Percentiles rank a stretch among this genome's conserved stretches.
phyloP scores from a whole-genome alignment of 2,329 filamentous ascomycete species.

The Cadophora luteo-olivacea region DNA sequence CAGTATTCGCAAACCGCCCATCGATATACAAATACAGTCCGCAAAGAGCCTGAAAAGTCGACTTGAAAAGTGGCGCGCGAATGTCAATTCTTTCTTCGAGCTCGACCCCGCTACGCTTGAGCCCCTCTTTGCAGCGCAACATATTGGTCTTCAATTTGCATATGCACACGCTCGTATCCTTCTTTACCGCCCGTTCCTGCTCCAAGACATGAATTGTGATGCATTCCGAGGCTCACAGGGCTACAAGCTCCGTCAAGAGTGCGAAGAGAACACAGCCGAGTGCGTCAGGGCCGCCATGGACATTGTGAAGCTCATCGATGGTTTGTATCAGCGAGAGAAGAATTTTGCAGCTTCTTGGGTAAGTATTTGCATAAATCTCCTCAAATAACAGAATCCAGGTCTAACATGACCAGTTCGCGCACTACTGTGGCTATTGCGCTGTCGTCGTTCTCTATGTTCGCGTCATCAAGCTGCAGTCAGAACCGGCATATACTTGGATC shows the following conservation, averaged over 20 bases:
- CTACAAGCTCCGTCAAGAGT: slow-evolving; percentile 27
- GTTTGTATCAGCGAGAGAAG: slow-evolving; percentile 2
- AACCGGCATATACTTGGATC: slow-evolving; percentile 13
- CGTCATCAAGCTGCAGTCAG: slow-evolving; percentile 47
- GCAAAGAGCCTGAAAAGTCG: slow-evolving; percentile 7
- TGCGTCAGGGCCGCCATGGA: slow-evolving; percentile 25
- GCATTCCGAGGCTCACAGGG: neutral
- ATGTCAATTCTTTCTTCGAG: slow-evolving; percentile 21
- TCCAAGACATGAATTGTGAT: slow-evolving; percentile 39
- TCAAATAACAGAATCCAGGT: neutral
- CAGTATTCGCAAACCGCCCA: neutral
- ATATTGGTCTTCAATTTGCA: slow-evolving; percentile 20
- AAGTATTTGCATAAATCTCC: slow-evolving; percentile 20
- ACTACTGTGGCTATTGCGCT: slow-evolving; percentile 51
- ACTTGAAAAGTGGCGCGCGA: slow-evolving; percentile 18
- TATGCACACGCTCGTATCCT: slow-evolving; percentile 42
- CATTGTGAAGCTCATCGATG: slow-evolving; percentile 20
- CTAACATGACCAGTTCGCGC: slow-evolving; percentile 46
- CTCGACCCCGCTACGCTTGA: slow-evolving; percentile 10
- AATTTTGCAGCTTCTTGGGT: slow-evolving; percentile 30
- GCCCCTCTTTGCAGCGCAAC: slow-evolving; percentile 19
- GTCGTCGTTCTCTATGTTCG: slow-evolving; percentile 51
- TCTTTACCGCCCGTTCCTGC: slow-evolving; percentile 43
- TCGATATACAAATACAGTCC: neutral
- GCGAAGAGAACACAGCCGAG: slow-evolving; percentile 18